These are phyloP conservation scores for Cairneyella variabilis DNA, from an alignment of 495 filamentous ascomycete genomes.

Conservation along the genomic window DNA sequence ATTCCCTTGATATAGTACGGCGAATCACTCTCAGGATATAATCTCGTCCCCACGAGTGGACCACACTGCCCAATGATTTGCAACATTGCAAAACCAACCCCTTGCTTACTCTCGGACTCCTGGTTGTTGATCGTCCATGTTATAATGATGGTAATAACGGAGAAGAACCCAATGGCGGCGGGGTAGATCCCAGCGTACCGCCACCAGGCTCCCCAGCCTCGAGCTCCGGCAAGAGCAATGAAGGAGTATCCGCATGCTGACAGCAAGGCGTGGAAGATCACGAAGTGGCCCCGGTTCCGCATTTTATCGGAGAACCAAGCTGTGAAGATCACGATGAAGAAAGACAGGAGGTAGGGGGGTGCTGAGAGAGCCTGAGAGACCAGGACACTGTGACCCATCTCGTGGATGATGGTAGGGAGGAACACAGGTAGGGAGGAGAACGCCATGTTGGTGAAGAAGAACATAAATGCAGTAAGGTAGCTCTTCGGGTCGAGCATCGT, in stretches of 20 bases:
- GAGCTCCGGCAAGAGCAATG: slow-evolving; percentile 43
- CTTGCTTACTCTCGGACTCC: slow-evolving; percentile 54
- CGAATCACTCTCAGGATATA: slow-evolving; percentile 60
- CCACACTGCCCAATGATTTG: slow-evolving; percentile 70
- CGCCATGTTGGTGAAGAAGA: slow-evolving; percentile 56
- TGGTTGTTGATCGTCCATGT: slow-evolving; percentile 77
- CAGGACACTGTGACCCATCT: slow-evolving; percentile 70
- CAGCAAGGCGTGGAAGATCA: slow-evolving; percentile 56
- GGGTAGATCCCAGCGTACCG: slow-evolving; percentile 70
- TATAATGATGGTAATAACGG: slow-evolving; percentile 66
- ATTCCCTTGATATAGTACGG: slow-evolving; percentile 64
- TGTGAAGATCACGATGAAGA: slow-evolving; percentile 65
- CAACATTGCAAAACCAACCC: slow-evolving; percentile 70
- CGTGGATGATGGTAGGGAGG: slow-evolving; percentile 73
- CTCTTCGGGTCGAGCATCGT: slow-evolving; percentile 59
- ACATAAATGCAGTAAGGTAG: slow-evolving; percentile 62
- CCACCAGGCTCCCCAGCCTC: slow-evolving; percentile 26
- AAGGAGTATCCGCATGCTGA: slow-evolving; percentile 58
- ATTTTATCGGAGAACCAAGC: slow-evolving; percentile 65
- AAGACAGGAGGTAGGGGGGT: slow-evolving; percentile 74
- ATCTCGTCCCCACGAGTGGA: slow-evolving; percentile 66
- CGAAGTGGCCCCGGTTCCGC: slow-evolving; percentile 58
- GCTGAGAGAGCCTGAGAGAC: slow-evolving; percentile 74
- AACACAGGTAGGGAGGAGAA: slow-evolving; percentile 85
- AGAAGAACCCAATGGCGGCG: slow-evolving; percentile 67